These are phyloP conservation scores for Myotisia sp. DNA, from an alignment of 2,329 filamentous ascomycete genomes.

Conservation along the genomic window DNA sequence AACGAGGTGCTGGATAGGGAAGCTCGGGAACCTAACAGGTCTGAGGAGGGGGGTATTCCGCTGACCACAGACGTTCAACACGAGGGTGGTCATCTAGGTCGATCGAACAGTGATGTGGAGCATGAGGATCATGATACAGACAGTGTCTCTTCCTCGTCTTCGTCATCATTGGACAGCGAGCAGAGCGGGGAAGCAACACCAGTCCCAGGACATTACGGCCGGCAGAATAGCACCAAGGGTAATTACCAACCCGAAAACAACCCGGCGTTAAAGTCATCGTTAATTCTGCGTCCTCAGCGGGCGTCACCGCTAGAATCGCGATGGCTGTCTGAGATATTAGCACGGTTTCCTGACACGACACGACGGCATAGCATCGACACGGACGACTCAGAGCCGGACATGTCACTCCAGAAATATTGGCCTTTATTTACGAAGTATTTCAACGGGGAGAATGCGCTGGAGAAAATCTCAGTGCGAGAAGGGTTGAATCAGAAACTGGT, in stretches of 20 bases:
- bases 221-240: too few relatives aligned
- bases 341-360: constrained; percentile 22
- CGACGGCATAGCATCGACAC: constrained; percentile 10
- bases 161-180: constrained; percentile 25
- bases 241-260: too few relatives aligned
- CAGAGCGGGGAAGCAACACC: constrained; percentile 26
- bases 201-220: constrained; percentile 19
- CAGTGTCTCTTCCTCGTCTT: constrained; percentile 23
- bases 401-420: constrained; percentile 49
- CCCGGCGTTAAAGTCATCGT: constrained; percentile 37
- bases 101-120: constrained; percentile 5
- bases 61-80: not conserved
- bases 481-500: constrained; percentile 66
- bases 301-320: constrained; percentile 64
- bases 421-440: constrained; percentile 68
- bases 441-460: constrained; percentile 69
- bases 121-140: constrained; percentile 12
- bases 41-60: constrained; percentile 7
- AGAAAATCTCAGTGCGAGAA: constrained; percentile 74
- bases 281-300: constrained; percentile 65
- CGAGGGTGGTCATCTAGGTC: not conserved
- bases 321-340: constrained; percentile 42
- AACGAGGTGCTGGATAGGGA: constrained; percentile 56
- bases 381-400: constrained; percentile 14
- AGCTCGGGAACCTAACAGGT: constrained; percentile 39